A percentile compares a stretch with the other conserved stretches of the same genome.
Conservation (phyloP, 495 filamentous ascomycete species). For the Hyphodiscus hymeniophilus region DNA sequence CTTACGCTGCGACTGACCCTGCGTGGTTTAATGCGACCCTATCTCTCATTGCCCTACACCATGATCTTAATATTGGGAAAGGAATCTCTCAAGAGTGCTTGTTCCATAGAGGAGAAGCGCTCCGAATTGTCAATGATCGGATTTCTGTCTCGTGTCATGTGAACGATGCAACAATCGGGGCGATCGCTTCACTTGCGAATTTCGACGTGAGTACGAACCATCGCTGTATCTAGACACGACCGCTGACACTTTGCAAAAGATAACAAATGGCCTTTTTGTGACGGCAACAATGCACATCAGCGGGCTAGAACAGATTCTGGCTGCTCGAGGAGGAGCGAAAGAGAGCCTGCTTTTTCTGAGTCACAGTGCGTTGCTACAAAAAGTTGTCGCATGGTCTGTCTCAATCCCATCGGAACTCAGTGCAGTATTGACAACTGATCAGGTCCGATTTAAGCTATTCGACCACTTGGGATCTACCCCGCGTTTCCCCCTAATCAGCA, state of each 20-base stretch:
- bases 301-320: background rate
- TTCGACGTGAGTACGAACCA: background rate
- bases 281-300: background rate
- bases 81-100: slow-evolving; percentile 1
- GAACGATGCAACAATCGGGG: background rate
- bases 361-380: background rate
- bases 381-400: background rate
- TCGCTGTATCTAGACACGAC: background rate
- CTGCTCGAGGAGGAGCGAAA: background rate
- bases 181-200: slow-evolving; percentile 1
- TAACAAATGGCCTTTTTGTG: background rate
- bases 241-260: background rate
- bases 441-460: background rate
- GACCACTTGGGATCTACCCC: background rate
- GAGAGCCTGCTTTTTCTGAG: background rate
- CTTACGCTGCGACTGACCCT: background rate
- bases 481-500: background rate
- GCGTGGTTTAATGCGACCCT: background rate
- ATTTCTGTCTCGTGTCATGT: background rate
- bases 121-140: background rate
- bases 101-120: slow-evolving; percentile 3
- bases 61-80: background rate
- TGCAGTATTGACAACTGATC: too few relatives aligned
- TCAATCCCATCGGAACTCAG: too few relatives aligned
- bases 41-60: background rate